Evolutionary conservation across 345 rosid species (phyloP).

Genomic region (Corchorus capsularis): DNA sequence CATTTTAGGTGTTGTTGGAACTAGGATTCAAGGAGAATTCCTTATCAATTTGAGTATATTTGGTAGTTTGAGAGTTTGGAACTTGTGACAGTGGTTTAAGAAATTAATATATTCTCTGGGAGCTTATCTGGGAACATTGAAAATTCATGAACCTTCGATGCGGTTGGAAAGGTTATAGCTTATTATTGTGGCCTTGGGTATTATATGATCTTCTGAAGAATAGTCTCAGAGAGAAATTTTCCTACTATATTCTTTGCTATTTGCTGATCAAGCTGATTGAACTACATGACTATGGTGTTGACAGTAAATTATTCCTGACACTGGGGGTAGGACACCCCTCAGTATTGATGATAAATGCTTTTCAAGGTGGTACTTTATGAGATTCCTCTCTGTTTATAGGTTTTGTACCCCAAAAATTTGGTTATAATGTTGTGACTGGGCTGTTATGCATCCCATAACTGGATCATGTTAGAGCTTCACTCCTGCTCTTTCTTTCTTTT

Average conservation of each 20-base stretch:
- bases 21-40: background rate
- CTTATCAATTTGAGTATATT: background rate
- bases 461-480: background rate
- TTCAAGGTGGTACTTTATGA: background rate
- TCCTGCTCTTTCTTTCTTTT: background rate
- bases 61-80: slow-evolving; percentile 2
- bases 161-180: background rate
- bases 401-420: background rate
- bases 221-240: background rate
- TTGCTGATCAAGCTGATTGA: background rate
- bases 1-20: background rate
- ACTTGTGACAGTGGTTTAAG: background rate
- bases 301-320: background rate
- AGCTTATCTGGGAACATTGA: background rate
- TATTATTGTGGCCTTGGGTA: background rate
- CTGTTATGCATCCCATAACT: background rate
- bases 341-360: background rate
- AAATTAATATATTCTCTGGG: background rate
- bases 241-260: background rate
- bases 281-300: background rate
- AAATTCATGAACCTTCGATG: background rate
- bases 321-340: background rate
- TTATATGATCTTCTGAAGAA: background rate
- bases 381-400: background rate
- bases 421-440: background rate